Percentiles rank a stretch among this genome's conserved stretches.
phyloP scores from a whole-genome alignment of 441 rosid genomes.

The Capsella rubella region DNA sequence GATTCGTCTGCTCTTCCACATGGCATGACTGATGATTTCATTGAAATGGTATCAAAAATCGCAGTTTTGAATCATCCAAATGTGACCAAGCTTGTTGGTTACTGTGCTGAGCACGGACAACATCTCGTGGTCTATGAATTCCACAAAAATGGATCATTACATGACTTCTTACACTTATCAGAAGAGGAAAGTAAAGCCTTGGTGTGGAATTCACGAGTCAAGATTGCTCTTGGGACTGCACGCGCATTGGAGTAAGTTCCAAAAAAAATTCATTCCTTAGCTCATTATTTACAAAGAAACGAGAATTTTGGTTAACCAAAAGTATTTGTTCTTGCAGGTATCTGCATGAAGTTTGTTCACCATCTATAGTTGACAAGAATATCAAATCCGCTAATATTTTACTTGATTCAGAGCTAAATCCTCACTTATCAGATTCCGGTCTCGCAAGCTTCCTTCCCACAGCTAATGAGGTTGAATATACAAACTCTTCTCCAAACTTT shows the following conservation, averaged over 20 bases:
- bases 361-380: slow-evolving; percentile 86
- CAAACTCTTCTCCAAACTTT: neutral
- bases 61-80: slow-evolving; percentile 89
- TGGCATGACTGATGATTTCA: slow-evolving; percentile 68
- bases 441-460: slow-evolving; percentile 79
- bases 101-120: slow-evolving; percentile 96
- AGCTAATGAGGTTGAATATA: slow-evolving; percentile 69
- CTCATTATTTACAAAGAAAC: neutral
- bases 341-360: slow-evolving; percentile 95
- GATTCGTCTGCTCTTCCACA: slow-evolving; percentile 76
- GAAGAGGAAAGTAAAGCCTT: slow-evolving; percentile 85
- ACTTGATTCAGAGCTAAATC: slow-evolving; percentile 88
- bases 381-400: slow-evolving; percentile 91
- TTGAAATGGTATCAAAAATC: slow-evolving; percentile 80
- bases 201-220: slow-evolving; percentile 93
- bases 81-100: slow-evolving; percentile 90
- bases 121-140: slow-evolving; percentile 88
- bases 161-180: slow-evolving; percentile 80
- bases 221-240: slow-evolving; percentile 97
- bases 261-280: neutral
- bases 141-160: slow-evolving; percentile 85
- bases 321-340: slow-evolving; percentile 61
- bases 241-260: slow-evolving; percentile 85
- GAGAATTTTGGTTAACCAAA: neutral
- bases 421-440: slow-evolving; percentile 96